Evolutionary conservation across 345 rosid species (phyloP).

Genomic region (Moringa oleifera): DNA sequence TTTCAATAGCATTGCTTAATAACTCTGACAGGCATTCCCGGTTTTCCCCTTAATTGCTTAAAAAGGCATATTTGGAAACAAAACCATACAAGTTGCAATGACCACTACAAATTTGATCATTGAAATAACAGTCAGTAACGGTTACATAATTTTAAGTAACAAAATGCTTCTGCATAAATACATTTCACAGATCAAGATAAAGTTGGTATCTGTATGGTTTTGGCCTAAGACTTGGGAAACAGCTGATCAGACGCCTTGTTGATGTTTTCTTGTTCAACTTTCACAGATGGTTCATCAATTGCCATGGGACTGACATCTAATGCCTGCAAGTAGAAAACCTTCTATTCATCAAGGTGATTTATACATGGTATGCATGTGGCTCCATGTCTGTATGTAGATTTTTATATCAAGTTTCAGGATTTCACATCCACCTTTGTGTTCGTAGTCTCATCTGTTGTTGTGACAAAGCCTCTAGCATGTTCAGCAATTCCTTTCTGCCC

Average conservation of each 20-base stretch:
- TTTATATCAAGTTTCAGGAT: neutral
- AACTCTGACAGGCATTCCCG: no score
- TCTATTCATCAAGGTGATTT: neutral
- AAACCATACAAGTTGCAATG: no score
- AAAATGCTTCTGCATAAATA: no score
- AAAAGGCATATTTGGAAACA: no score
- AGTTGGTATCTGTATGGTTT: neutral
- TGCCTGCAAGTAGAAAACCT: constrained; percentile 35
- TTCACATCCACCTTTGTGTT: constrained; percentile 41
- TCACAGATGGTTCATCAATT: constrained; percentile 57
- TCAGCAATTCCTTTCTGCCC: constrained; percentile 42
- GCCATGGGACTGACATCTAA: constrained; percentile 43
- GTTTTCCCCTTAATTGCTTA: no score
- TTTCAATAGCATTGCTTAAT: no score
- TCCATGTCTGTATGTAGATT: neutral
- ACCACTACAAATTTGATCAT: no score
- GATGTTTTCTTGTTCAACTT: constrained; percentile 57
- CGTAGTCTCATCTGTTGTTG: constrained; percentile 41
- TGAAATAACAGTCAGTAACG: no score
- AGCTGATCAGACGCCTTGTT: constrained; percentile 49
- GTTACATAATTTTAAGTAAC: no score
- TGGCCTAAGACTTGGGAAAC: constrained; percentile 36
- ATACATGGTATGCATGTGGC: neutral
- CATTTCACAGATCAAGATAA: neutral
- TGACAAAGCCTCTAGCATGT: constrained; percentile 51